phyloP scores from a whole-genome alignment of 352 stramenopile genomes.

The Thalassiosira exigua region DNA sequence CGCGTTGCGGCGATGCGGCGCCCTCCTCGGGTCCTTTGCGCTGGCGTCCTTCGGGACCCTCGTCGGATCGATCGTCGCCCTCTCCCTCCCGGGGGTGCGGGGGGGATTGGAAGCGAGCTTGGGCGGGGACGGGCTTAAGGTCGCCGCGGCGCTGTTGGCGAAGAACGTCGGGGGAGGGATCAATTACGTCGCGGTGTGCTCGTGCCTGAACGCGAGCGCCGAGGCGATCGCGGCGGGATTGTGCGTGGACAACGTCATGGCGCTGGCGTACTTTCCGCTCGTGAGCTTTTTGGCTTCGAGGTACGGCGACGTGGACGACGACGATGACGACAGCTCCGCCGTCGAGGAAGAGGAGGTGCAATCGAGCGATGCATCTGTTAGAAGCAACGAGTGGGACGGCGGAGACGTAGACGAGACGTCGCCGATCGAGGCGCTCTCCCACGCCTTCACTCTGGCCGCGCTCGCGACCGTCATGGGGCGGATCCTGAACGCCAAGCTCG shows the following conservation, averaged over 20 bases:
- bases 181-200: conserved; percentile 83
- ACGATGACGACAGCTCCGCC: conserved; percentile 1
- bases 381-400: conserved; percentile 7
- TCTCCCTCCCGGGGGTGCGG: background rate
- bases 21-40: conserved; percentile 68
- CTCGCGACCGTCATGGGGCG: conserved; percentile 27
- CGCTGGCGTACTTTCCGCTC: conserved; percentile 82
- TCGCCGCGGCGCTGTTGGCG: conserved; percentile 73
- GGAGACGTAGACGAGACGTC: conserved; percentile 4
- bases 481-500: conserved; percentile 39
- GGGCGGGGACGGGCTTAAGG: conserved; percentile 63
- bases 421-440: conserved; percentile 38
- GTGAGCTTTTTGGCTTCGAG: conserved; percentile 59
- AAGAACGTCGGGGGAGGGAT: conserved; percentile 86
- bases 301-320: conserved; percentile 51
- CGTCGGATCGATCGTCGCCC: conserved; percentile 23
- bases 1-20: conserved; percentile 45
- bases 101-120: conserved; percentile 6
- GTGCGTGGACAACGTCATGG: conserved; percentile 84
- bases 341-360: conserved; percentile 10
- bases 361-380: no score
- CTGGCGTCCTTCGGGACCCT: conserved; percentile 63
- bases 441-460: conserved; percentile 41
- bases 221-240: conserved; percentile 77
- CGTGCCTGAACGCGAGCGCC: conserved; percentile 58